A percentile compares a stretch with the other conserved stretches of the same genome.
Conservation (phyloP, 169 alveolate species). For the Plasmodium yoelii region DNA sequence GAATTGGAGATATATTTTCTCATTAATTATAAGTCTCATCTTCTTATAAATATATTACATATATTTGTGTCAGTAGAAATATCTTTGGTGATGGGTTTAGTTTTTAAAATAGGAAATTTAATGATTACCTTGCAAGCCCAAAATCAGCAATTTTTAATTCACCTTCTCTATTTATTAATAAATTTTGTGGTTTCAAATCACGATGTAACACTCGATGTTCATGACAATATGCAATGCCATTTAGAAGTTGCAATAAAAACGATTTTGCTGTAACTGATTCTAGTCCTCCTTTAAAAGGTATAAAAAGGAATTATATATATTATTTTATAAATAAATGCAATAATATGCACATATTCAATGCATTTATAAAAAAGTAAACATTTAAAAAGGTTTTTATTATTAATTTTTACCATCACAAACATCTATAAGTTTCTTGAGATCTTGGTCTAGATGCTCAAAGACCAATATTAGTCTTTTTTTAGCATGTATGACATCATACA, state of each 20-base stretch:
- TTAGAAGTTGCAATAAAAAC: constrained; percentile 96
- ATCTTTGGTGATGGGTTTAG: neutral
- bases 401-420: constrained; percentile 87
- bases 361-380: neutral
- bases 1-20: no score
- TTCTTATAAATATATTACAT: neutral
- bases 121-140: constrained; percentile 95
- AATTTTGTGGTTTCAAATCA: constrained; percentile 99
- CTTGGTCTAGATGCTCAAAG: constrained; percentile 98
- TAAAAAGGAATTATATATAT: neutral
- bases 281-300: constrained; percentile 85
- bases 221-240: constrained; percentile 98
- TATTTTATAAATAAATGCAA: neutral
- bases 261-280: constrained; percentile 92
- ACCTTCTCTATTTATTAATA: constrained; percentile 94
- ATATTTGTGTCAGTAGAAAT: neutral
- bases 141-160: constrained; percentile 98
- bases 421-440: constrained; percentile 96
- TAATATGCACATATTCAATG: neutral
- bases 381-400: neutral
- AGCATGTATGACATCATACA: constrained; percentile 98
- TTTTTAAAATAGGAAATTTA: neutral
- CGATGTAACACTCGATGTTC: constrained; percentile 98
- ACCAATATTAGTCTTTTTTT: constrained; percentile 97
- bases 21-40: neutral